Percentiles rank a stretch among this genome's conserved stretches.
phyloP scores from a whole-genome alignment of 306 rosid genomes.

The Ammopiptanthus mongolicus region DNA sequence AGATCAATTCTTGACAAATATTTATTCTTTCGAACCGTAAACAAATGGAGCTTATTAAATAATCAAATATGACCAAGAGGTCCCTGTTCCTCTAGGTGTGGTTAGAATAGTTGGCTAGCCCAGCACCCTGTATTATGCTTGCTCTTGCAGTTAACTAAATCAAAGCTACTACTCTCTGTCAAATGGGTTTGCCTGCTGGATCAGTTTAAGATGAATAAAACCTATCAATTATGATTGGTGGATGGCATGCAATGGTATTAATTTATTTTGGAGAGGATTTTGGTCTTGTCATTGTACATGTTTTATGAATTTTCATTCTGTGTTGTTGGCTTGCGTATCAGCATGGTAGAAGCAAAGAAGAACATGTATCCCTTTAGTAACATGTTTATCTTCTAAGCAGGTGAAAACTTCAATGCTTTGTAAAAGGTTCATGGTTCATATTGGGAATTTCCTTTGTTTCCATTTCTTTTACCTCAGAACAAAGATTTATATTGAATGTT shows the following conservation, averaged over 20 bases:
- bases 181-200: background rate
- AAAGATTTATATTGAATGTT: too few species aligned
- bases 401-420: too few species aligned
- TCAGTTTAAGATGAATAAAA: background rate
- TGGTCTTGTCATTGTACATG: background rate
- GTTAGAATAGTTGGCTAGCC: slow-evolving; percentile 7
- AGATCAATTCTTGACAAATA: slow-evolving; percentile 60
- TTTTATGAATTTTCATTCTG: background rate
- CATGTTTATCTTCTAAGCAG: too few species aligned
- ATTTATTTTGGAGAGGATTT: background rate
- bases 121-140: background rate
- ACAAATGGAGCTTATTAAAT: slow-evolving; percentile 45
- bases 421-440: too few species aligned
- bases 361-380: slow-evolving; percentile 98
- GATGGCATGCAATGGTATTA: background rate
- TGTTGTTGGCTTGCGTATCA: slow-evolving; percentile 28
- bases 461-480: too few species aligned
- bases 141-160: background rate
- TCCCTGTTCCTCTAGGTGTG: slow-evolving; percentile 25
- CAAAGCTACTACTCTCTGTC: background rate
- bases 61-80: slow-evolving; percentile 34
- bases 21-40: too few species aligned
- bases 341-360: slow-evolving; percentile 97
- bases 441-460: too few species aligned
- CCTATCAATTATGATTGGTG: background rate